Percentiles rank a stretch among this genome's conserved stretches.
Evolutionary conservation across 106 monocot genomes (phyloP).

Genomic region (Acorus calamus): DNA sequence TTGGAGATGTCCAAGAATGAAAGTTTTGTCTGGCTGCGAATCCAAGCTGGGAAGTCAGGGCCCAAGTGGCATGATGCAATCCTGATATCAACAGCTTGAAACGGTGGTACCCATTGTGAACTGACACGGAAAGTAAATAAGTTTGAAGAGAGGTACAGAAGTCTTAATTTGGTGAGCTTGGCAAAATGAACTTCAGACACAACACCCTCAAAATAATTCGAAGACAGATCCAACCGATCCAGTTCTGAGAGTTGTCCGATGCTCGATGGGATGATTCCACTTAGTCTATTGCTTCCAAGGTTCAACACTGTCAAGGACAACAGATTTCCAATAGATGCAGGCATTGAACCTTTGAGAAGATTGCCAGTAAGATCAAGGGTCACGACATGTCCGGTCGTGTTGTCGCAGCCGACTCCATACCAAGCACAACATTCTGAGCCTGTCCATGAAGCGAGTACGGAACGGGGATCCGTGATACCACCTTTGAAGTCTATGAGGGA

Average conservation of each 20-base stretch:
- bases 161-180: not conserved
- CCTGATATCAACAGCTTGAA: not conserved
- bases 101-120: slow-evolving; percentile 20
- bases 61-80: slow-evolving; percentile 2
- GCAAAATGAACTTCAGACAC: slow-evolving; percentile 14
- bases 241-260: slow-evolving; percentile 12
- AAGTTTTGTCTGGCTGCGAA: not conserved
- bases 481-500: slow-evolving; percentile 22
- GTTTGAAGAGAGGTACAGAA: slow-evolving; percentile 1
- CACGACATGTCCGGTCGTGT: slow-evolving; percentile 10
- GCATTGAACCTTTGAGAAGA: too few species aligned
- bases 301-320: too few species aligned
- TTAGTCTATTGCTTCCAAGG: too few species aligned
- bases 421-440: slow-evolving; percentile 21
- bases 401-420: slow-evolving; percentile 22
- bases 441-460: slow-evolving; percentile 13
- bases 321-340: too few species aligned
- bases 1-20: not conserved
- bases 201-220: slow-evolving; percentile 7
- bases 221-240: not conserved
- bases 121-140: slow-evolving; percentile 1
- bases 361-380: too few species aligned
- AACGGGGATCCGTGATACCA: slow-evolving; percentile 5
- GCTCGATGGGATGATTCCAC: not conserved
- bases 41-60: slow-evolving; percentile 17